Evolutionary conservation across 2,329 filamentous ascomycete species (phyloP).

Genomic region (Diplocarpon mali): DNA sequence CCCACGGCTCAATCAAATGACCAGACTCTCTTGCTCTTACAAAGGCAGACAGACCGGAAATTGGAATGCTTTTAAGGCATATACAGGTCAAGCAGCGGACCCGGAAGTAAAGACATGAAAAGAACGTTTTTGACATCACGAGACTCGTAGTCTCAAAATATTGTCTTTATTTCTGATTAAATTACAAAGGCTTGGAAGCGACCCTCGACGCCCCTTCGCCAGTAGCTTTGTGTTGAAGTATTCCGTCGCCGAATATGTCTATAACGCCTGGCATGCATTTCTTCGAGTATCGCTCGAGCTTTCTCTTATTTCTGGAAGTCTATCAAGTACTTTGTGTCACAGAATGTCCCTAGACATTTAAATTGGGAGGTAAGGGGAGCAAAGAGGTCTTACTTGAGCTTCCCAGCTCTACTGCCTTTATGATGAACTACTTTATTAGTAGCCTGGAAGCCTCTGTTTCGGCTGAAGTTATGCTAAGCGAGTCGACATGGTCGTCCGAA

Average conservation of each 20-base stretch:
- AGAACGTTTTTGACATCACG: neutral
- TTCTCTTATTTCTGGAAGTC: neutral
- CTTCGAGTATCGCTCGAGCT: neutral
- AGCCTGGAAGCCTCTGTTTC: neutral
- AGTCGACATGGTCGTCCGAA: neutral
- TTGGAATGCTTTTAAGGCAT: too few species aligned
- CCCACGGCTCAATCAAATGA: too few species aligned
- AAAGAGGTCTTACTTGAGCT: constrained; percentile 4
- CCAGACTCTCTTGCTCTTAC: too few species aligned
- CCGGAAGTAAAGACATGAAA: too few species aligned
- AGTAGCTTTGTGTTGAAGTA: constrained; percentile 5
- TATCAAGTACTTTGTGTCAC: constrained; percentile 8
- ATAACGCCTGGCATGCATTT: constrained; percentile 14
- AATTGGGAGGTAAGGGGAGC: neutral
- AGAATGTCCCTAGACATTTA: neutral
- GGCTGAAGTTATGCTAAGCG: neutral
- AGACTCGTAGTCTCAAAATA: constrained; percentile 23
- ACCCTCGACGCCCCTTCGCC: constrained; percentile 11
- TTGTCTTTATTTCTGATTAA: constrained; percentile 19
- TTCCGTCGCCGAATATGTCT: constrained; percentile 1
- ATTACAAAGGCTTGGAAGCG: constrained; percentile 20
- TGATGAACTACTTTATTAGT: constrained; percentile 3
- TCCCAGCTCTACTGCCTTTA: neutral
- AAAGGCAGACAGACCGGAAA: too few species aligned
- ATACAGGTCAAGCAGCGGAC: too few species aligned